Conservation (phyloP, 2,329 filamentous ascomycete genomes). For the Aspergillus calidoustus region DNA sequence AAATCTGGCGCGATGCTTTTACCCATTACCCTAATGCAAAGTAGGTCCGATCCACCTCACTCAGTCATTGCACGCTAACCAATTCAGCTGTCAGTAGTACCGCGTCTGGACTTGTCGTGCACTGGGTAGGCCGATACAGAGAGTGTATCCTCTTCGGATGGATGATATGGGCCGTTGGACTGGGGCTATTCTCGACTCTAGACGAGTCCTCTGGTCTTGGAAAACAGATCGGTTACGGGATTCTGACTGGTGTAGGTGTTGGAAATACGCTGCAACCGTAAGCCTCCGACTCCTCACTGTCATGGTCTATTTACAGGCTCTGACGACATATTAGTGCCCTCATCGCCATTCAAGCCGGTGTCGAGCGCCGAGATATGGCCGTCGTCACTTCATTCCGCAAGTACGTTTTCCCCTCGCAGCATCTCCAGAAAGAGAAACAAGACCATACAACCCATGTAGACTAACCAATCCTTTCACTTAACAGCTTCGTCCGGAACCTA, state of each 20-base stretch:
- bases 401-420: constrained; percentile 21
- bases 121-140: constrained; percentile 58
- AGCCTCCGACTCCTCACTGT: neutral
- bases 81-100: constrained; percentile 52
- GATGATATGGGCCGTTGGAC: constrained; percentile 57
- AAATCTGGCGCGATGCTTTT: constrained; percentile 57
- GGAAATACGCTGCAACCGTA: constrained; percentile 58
- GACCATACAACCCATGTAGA: no score
- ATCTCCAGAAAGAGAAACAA: neutral
- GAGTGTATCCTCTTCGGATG: constrained; percentile 61
- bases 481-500: constrained; percentile 48
- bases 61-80: neutral
- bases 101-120: constrained; percentile 57
- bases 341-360: constrained; percentile 47
- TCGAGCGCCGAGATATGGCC: constrained; percentile 46
- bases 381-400: constrained; percentile 45
- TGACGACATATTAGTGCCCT: constrained; percentile 28
- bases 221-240: constrained; percentile 60
- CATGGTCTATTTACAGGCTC: neutral
- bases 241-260: constrained; percentile 58
- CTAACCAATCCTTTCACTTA: constrained; percentile 9
- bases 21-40: constrained; percentile 55
- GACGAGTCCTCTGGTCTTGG: constrained; percentile 53
- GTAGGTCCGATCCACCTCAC: constrained; percentile 23
- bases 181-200: constrained; percentile 59